Conservation (phyloP, 768 basidiomycete species). For the Gyrodon lividus region DNA sequence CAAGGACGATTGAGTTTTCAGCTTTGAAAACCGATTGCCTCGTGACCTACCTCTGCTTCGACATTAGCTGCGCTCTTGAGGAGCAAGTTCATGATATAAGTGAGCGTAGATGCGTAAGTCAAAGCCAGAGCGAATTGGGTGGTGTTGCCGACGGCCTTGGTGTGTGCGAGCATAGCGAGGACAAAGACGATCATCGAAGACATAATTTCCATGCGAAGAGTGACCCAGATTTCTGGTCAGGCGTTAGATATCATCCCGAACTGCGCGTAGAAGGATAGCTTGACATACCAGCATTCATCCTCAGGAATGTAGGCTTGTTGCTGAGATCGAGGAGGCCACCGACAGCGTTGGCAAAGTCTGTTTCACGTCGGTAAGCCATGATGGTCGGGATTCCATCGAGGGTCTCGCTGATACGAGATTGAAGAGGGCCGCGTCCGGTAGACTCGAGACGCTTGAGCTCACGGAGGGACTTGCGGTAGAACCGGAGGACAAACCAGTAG, state of each 20-base stretch:
- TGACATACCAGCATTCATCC: constrained; percentile 24
- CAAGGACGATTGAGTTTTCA: background rate
- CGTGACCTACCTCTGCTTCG: constrained; percentile 23
- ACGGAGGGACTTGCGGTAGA: constrained; percentile 47
- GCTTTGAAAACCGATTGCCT: background rate
- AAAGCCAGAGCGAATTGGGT: constrained; percentile 28
- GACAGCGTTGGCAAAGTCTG: constrained; percentile 25
- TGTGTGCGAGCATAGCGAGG: constrained; percentile 29
- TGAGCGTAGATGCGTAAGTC: constrained; percentile 26
- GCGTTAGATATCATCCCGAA: constrained; percentile 1
- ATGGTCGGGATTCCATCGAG: constrained; percentile 47
- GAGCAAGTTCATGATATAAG: constrained; percentile 30
- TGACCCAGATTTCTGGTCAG: constrained; percentile 30
- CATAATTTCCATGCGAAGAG: constrained; percentile 30
- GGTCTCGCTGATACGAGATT: constrained; percentile 51
- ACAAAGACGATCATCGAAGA: constrained; percentile 25
- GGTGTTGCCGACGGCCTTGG: constrained; percentile 21
- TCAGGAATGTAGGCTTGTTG: constrained; percentile 30
- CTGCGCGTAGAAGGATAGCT: background rate
- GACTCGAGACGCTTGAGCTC: constrained; percentile 49
- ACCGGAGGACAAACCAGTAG: constrained; percentile 43
- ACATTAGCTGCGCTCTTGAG: constrained; percentile 26
- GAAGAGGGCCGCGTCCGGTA: constrained; percentile 45
- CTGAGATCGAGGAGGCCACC: constrained; percentile 22
- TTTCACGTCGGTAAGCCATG: constrained; percentile 42